phyloP scores from a whole-genome alignment of 176 grass and related monocot genomes.

The sorghum (Sorghum bicolor) region Sorghum_bicolor_NCBIv3 NC_012879.2:58782501-58783000 shows the following conservation, averaged over 20 bases:
- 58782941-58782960: not conserved
- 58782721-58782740: constrained; percentile 38
- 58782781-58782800: constrained; percentile 30
- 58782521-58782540: constrained; percentile 19
- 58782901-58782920: not conserved
- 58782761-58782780: not conserved
- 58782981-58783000: no score
- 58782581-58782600: constrained; percentile 24
- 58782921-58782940: not conserved
- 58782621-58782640: constrained; percentile 23
- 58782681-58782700: constrained; percentile 6
- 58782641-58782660: constrained; percentile 26
- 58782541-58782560: not conserved
- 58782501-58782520: constrained; percentile 20
- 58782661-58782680: constrained; percentile 26
- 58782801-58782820: not conserved
- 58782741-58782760: constrained; percentile 31
- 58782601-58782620: constrained; percentile 32
- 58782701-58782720: constrained; percentile 22
- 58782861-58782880: not conserved
- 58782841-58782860: not conserved
- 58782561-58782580: constrained; percentile 19
- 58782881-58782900: not conserved
- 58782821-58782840: not conserved
- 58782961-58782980: not conserved